Conservation (phyloP, 257 asterid species). For the Solanum arcanum region DNA sequence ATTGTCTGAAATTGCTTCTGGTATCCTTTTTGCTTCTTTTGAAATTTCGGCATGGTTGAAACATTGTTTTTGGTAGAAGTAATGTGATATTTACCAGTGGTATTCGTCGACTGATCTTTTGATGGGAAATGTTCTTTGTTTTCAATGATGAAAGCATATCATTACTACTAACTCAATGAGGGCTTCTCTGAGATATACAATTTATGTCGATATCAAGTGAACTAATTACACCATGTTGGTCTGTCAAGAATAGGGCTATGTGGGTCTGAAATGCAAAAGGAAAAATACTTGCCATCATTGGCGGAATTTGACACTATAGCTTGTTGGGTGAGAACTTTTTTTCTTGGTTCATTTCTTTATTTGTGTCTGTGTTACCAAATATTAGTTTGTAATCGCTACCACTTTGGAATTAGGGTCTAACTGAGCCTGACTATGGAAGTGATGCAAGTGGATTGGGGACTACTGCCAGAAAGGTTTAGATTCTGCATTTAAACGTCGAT, state of each 20-base stretch:
- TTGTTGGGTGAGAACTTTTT: slow-evolving; percentile 69
- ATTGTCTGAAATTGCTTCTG: neutral
- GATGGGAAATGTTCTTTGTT: neutral
- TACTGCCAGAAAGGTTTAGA: slow-evolving; percentile 74
- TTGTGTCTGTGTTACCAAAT: neutral
- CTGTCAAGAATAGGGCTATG: slow-evolving; percentile 52
- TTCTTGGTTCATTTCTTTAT: neutral
- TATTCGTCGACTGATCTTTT: neutral
- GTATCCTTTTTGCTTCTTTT: neutral
- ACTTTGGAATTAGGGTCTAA: slow-evolving; percentile 52
- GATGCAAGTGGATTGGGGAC: slow-evolving; percentile 88
- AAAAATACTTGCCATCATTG: slow-evolving; percentile 78
- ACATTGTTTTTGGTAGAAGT: neutral
- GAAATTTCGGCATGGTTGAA: neutral
- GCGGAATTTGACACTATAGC: slow-evolving; percentile 60
- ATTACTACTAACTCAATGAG: neutral
- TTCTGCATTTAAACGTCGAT: neutral
- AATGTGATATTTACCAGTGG: neutral
- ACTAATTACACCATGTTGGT: neutral
- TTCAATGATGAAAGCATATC: neutral
- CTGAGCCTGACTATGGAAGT: slow-evolving; percentile 96
- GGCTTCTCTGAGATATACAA: neutral
- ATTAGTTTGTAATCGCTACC: neutral
- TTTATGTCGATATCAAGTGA: neutral
- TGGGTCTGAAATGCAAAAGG: slow-evolving; percentile 90